Percentiles rank a stretch among this genome's conserved stretches.
phyloP scores from a whole-genome alignment of 164 flowering plant genomes.

The Sextonia rubra region DNA sequence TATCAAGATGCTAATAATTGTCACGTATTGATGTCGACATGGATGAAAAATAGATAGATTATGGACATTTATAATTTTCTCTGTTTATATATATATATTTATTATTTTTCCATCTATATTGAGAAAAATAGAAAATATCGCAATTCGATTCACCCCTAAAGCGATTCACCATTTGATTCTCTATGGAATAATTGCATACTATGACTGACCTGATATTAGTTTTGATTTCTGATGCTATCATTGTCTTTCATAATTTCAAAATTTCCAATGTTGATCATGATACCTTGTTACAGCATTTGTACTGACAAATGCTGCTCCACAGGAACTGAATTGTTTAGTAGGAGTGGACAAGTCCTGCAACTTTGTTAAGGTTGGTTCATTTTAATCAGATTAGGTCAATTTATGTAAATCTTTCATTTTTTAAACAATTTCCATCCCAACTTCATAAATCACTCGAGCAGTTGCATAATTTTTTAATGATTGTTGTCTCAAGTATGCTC shows the following conservation, averaged over 20 bases:
- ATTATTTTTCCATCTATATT: too few relatives aligned
- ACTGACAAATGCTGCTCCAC: constrained; percentile 10
- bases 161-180: too few relatives aligned
- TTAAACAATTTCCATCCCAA: not conserved
- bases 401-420: not conserved
- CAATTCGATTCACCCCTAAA: too few relatives aligned
- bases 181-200: not conserved
- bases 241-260: not conserved
- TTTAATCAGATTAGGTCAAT: not conserved
- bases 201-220: not conserved
- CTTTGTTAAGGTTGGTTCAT: constrained; percentile 65
- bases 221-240: not conserved
- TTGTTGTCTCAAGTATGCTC: not conserved
- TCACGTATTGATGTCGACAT: too few relatives aligned
- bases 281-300: not conserved
- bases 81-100: too few relatives aligned
- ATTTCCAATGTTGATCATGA: not conserved
- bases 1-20: too few relatives aligned
- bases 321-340: constrained; percentile 73
- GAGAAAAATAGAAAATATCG: too few relatives aligned
- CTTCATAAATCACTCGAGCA: not conserved
- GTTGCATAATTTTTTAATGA: not conserved
- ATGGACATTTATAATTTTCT: too few relatives aligned
- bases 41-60: too few relatives aligned
- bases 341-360: constrained; percentile 83